Conservation (phyloP, 352 stramenopile genomes). For the Phytophthora vignae region DNA sequence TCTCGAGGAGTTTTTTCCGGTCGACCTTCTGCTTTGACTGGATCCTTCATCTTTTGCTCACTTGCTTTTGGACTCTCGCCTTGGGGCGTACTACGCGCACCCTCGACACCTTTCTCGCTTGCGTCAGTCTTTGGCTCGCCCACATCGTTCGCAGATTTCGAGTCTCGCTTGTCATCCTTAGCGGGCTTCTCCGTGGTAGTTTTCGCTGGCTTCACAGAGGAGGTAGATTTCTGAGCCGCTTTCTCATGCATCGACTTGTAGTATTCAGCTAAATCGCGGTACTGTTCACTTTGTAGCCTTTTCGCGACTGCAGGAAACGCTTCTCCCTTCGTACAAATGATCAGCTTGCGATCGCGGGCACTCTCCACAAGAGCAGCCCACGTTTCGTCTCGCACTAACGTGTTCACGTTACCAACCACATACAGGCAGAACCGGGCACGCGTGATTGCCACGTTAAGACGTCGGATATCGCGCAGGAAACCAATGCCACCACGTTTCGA, state of each 20-base stretch:
- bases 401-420: constrained; percentile 84
- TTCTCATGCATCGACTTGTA: constrained; percentile 83
- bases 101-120: background rate
- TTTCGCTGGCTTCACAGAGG: constrained; percentile 22
- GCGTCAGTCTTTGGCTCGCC: constrained; percentile 2
- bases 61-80: constrained; percentile 7
- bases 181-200: constrained; percentile 5
- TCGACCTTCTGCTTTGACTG: constrained; percentile 13
- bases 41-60: constrained; percentile 4
- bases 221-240: constrained; percentile 43
- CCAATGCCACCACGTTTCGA: constrained; percentile 84
- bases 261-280: constrained; percentile 50
- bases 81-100: background rate
- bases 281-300: constrained; percentile 53
- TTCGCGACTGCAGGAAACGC: constrained; percentile 53
- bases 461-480: constrained; percentile 91
- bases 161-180: constrained; percentile 18
- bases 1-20: constrained; percentile 9
- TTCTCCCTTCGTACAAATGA: constrained; percentile 60
- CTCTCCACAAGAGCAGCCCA: constrained; percentile 84
- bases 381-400: constrained; percentile 77
- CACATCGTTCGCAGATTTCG: background rate
- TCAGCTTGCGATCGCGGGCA: constrained; percentile 66
- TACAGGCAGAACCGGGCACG: constrained; percentile 90
- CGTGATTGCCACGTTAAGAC: constrained; percentile 92